Evolutionary conservation across 2,329 filamentous ascomycete species (phyloP).

Genomic region (Orbilia quercus): DNA sequence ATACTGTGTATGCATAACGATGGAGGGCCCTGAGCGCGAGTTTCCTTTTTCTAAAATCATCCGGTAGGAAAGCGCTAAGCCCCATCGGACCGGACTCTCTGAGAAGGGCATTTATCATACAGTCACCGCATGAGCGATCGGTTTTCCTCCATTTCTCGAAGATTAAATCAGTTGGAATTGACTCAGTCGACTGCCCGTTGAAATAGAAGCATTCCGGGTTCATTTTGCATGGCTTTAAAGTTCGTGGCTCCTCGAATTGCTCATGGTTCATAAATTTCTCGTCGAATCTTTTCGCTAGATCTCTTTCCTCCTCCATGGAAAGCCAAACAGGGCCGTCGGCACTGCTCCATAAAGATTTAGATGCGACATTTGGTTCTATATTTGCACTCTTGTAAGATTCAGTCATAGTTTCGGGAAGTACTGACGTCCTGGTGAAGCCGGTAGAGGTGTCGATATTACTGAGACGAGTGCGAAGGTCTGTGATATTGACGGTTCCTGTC

Average conservation of each 20-base stretch:
- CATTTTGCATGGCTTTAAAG: conserved; percentile 32
- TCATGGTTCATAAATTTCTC: conserved; percentile 1
- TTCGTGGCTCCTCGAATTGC: conserved; percentile 23
- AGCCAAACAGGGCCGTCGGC: conserved; percentile 45
- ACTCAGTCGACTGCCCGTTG: neutral
- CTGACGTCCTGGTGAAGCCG: conserved; percentile 14
- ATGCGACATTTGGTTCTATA: conserved; percentile 37
- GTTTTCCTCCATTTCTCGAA: conserved; percentile 40
- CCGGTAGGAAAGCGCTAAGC: conserved; percentile 25
- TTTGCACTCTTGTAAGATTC: conserved; percentile 19
- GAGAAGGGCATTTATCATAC: conserved; percentile 43
- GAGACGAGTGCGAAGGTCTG: neutral
- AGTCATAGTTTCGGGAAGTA: conserved; percentile 5
- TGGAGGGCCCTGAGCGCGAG: conserved; percentile 22
- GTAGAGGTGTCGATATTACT: conserved; percentile 25
- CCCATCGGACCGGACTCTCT: conserved; percentile 32
- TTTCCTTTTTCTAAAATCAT: conserved; percentile 11
- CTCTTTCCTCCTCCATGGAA: conserved; percentile 32
- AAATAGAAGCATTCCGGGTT: conserved; percentile 35
- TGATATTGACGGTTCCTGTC: conserved; percentile 17
- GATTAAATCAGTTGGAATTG: conserved; percentile 15
- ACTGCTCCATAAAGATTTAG: conserved; percentile 26
- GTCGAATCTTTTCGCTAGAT: conserved; percentile 27
- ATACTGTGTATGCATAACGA: conserved; percentile 38
- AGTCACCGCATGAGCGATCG: conserved; percentile 37